phyloP scores from a whole-genome alignment of 192 early-diverging fungal genomes.

The Lunasporangiospora selenospora region DNA sequence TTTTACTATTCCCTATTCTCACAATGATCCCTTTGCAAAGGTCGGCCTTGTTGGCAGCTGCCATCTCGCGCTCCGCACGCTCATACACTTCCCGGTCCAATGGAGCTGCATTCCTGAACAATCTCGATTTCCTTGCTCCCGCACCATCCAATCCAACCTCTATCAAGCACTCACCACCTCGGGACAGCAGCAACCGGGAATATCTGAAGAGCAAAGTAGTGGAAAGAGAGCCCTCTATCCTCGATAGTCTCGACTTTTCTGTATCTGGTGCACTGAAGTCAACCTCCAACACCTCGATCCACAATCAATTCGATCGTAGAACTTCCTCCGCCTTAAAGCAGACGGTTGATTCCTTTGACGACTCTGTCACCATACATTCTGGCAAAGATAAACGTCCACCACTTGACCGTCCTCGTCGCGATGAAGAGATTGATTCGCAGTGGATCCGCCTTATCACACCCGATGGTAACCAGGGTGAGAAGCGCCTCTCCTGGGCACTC shows the following conservation, averaged over 20 bases:
- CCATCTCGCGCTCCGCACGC: too few relatives aligned
- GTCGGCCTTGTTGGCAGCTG: too few relatives aligned
- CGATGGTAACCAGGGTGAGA: slow-evolving; percentile 47
- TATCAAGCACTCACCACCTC: not conserved
- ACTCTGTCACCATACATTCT: too few relatives aligned
- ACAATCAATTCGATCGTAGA: too few relatives aligned
- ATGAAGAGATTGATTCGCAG: slow-evolving; percentile 58
- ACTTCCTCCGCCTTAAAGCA: too few relatives aligned
- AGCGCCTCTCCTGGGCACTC: slow-evolving; percentile 29
- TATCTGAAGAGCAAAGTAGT: not conserved
- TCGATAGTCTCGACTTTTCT: not conserved
- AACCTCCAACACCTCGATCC: not conserved
- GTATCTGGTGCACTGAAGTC: not conserved
- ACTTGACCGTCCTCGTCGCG: slow-evolving; percentile 46
- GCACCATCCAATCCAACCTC: slow-evolving; percentile 1
- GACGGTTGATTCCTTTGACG: too few relatives aligned
- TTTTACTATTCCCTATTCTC: too few relatives aligned
- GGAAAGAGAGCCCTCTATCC: not conserved
- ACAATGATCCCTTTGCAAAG: too few relatives aligned
- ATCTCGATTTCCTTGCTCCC: slow-evolving; percentile 41
- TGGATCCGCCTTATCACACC: slow-evolving; percentile 54
- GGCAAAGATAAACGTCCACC: slow-evolving; percentile 5
- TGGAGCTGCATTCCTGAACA: slow-evolving; percentile 40
- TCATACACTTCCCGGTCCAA: slow-evolving; percentile 36
- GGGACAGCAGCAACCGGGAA: slow-evolving; percentile 11